Base-by-base conservation (phyloP, 73 alveolate species). In the Uronychia binucleata region DNA sequence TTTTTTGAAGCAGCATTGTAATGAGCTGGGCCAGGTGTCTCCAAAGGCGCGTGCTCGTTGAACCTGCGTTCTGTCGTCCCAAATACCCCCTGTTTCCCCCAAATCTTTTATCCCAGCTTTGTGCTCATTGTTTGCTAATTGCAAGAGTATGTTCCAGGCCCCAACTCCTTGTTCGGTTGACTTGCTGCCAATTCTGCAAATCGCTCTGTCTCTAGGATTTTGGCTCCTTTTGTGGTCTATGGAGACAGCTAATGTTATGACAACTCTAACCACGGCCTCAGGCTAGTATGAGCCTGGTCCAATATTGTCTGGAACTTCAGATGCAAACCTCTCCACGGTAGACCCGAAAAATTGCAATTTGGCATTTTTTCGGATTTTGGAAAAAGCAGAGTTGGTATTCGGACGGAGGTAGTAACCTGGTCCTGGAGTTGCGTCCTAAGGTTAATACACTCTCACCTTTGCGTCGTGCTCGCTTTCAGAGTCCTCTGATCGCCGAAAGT, bases 31-130 rank as follows among this genome's bases (percentile, higher is more conserved):
- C 95, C 96, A 0, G 97, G 97, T 28, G 91, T 90, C 13, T 74
- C 78, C 19, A 85, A 33, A 30, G 80, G 75, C 34, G 80, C 58
- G 11, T 60, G 75, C 29, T 81, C 32, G 27, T 77, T 93, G 67
- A 93, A 93, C 33, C 97, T 85, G 80, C 81, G 80, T 75, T 93
- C 97, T n/a, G 96, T 90, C 28, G 94, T 88, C 74, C 94, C 94
- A 84, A 88, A 88, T n/a, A 86, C 94, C 30, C 87, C 85, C 26
- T 83, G 86, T 60, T 78, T 88, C 1, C 91, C 91, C 75, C 35
- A 27, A 25, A 83, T 89, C 78, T 92, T 92, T 28, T 86, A 79
- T 58, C 83, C 33, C 28, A 92, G 57, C 19, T 46, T 46, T 19
- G n/a, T 19, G 19, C 67, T 46, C 67, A 46, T 46, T 46, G 67